A percentile compares a stretch with the other conserved stretches of the same genome.
phyloP scores from a whole-genome alignment of 2,329 filamentous ascomycete genomes.

The Colletotrichum neosansevieriae region DNA sequence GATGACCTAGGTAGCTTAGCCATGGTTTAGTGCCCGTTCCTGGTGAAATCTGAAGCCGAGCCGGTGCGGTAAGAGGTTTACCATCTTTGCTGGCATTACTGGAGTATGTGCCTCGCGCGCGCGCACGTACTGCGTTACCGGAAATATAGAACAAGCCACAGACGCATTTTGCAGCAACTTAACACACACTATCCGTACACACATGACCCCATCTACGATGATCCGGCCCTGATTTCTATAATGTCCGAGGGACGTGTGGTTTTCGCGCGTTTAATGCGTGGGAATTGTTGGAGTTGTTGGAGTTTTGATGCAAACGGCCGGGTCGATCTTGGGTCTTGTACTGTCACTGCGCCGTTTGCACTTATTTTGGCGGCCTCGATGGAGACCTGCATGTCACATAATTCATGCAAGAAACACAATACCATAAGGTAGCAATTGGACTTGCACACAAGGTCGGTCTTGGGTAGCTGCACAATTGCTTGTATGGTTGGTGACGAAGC shows the following conservation, averaged over 20 bases:
- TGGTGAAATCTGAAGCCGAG: conserved; percentile 27
- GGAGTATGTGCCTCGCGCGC: no score
- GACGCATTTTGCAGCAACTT: conserved; percentile 3
- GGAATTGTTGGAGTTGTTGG: neutral
- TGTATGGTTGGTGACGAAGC: conserved; percentile 34
- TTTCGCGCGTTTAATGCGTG: conserved; percentile 34
- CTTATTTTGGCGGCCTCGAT: neutral
- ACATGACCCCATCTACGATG: conserved; percentile 11
- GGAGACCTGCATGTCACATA: conserved; percentile 11
- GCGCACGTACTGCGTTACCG: no score
- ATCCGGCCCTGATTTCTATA: neutral
- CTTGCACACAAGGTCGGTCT: conserved; percentile 1
- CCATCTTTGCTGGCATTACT: neutral
- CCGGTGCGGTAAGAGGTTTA: conserved; percentile 14
- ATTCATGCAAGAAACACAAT: conserved; percentile 6
- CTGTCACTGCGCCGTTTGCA: neutral
- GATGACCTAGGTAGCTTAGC: no score
- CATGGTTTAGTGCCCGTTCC: neutral
- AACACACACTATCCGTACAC: conserved; percentile 1
- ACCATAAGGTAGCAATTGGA: neutral
- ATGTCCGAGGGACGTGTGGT: conserved; percentile 35
- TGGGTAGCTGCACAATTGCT: conserved; percentile 22
- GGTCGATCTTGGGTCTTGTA: neutral
- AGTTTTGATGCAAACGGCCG: neutral
- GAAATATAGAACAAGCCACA: conserved; percentile 12